Evolutionary conservation across 2,329 filamentous ascomycete species (phyloP).

Genomic region (Talaromyces amestolkiae): DNA sequence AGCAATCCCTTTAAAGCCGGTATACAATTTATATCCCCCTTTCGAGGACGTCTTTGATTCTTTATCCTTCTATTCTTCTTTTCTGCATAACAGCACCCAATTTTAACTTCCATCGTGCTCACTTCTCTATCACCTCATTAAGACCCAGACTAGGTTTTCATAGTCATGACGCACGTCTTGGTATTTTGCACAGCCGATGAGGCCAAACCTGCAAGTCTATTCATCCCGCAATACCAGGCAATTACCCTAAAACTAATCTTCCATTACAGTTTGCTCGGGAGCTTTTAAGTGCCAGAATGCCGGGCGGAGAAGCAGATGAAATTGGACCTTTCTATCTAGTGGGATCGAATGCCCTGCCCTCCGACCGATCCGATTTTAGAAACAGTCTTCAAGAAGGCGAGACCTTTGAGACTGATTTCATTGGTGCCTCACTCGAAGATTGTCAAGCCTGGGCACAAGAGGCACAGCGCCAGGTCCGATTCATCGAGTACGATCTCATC

Average conservation of each 20-base stretch:
- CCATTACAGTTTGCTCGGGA: neutral
- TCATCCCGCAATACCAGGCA: neutral
- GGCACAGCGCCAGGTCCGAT: neutral
- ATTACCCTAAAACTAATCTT: neutral
- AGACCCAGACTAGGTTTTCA: neutral
- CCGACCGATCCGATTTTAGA: neutral
- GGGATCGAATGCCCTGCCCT: neutral
- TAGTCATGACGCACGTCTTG: slow-evolving; percentile 8
- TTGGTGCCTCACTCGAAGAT: slow-evolving; percentile 3
- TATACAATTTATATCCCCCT: neutral
- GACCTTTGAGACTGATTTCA: slow-evolving; percentile 11
- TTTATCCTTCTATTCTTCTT: neutral
- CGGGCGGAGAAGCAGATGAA: neutral
- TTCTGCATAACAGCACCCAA: neutral
- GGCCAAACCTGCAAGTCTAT: slow-evolving; percentile 10
- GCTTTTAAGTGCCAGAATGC: neutral
- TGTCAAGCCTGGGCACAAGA: slow-evolving; percentile 6
- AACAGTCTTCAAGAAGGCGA: neutral
- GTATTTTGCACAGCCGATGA: slow-evolving; percentile 12
- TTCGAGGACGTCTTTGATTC: neutral
- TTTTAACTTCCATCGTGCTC: neutral
- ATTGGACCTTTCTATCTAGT: neutral
- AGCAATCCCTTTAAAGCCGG: neutral
- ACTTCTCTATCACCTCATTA: neutral
- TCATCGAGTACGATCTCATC: neutral